These are phyloP conservation scores for Microdochium nivale DNA, from an alignment of 2,329 filamentous ascomycete genomes.

Conservation along the genomic window DNA sequence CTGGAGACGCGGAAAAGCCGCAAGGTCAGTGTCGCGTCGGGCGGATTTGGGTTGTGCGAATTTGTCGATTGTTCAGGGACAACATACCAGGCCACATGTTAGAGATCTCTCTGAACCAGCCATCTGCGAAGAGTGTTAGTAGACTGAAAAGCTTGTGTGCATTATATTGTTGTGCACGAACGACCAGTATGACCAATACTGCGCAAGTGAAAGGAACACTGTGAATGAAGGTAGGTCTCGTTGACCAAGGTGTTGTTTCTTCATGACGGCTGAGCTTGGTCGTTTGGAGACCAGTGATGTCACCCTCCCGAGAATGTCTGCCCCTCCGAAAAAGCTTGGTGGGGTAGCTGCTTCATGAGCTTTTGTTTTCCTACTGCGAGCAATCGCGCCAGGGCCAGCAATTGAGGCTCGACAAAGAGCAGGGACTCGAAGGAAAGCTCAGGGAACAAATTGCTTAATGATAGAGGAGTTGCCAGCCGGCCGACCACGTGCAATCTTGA, in stretches of 20 bases:
- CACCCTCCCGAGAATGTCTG: neutral
- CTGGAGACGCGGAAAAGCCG: conserved; percentile 25
- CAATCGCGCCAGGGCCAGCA: neutral
- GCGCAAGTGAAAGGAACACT: too few species aligned
- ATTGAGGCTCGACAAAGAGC: too few species aligned
- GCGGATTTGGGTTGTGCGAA: neutral
- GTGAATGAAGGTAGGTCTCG: too few species aligned
- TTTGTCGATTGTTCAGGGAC: conserved; percentile 14
- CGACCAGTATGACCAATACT: too few species aligned
- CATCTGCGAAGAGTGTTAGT: conserved; percentile 53
- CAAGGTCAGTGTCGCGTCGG: neutral
- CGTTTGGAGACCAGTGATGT: neutral
- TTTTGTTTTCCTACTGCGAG: neutral
- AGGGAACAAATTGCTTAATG: too few species aligned
- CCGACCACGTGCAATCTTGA: too few species aligned
- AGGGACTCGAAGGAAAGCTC: too few species aligned
- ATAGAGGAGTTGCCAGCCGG: too few species aligned
- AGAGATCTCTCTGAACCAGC: conserved; percentile 99
- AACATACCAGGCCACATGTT: conserved; percentile 84
- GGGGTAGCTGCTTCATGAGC: neutral
- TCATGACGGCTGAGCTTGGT: too few species aligned
- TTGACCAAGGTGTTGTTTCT: too few species aligned
- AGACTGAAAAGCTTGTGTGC: neutral
- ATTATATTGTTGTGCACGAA: neutral
- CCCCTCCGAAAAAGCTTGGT: neutral